Base-by-base conservation (phyloP, 169 alveolate species). In the Cryptosporidium viatorum region DNA sequence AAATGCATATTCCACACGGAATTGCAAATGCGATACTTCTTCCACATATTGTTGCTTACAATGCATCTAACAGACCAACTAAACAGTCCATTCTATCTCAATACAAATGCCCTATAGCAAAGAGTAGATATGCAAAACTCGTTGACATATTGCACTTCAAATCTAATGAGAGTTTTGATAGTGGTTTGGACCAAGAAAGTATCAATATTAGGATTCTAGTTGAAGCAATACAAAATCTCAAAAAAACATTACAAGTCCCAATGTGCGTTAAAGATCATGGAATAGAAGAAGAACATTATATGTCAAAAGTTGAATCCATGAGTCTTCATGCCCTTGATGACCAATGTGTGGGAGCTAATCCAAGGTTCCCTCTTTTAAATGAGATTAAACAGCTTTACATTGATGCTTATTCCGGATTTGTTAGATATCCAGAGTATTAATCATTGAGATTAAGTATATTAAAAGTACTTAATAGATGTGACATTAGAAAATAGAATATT, bases 331-430 rank as follows among this genome's bases (percentile, higher is more conserved):
- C 92, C 9, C 59, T 85, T 37, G 92, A 85, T 51, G 92, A 85
- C 31, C 92, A 85, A 67, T 85, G 92, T 50, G 74, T 74, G 4
- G 92, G 92, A 5, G 85, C 92, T 4, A 85, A 85, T 55, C 92
- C 92, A 18, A 65, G 92, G 31, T 85, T 71, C 48, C 92, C 92
- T 10, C 67, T 85, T 37, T 45, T 85, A n/a, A 48, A 29, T 8
- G 92, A 85, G 85, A 68, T 85, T 9, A 85, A 71, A 58, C 80
- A 60, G 33, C 60, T 85, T 6, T 69, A 59, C 70, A 70, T 60
- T 18, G 86, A 85, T n/a, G 92, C 92, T 35, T 85, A 51, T 39
- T 16, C 41, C 1, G 92, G 92, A 26, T 39, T 43, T 65, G 75
- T 80, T 0, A 80, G 89, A 2, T 80, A 80, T 23, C 75, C 89